phyloP scores from a whole-genome alignment of 805 yeast species.

The Kregervanrija delftensis region DNA sequence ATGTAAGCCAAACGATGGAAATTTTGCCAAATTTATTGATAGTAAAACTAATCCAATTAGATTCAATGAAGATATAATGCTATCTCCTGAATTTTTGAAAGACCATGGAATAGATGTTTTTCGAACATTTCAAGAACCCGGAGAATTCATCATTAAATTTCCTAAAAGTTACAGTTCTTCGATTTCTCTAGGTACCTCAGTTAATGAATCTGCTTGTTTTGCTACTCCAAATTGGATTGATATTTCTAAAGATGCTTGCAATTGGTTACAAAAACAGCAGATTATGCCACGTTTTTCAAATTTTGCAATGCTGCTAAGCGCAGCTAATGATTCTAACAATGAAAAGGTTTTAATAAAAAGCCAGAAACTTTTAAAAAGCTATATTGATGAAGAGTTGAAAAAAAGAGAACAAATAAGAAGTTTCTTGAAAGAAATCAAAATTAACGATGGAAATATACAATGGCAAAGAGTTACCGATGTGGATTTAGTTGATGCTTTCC shows the following conservation, averaged over 20 bases:
- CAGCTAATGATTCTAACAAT: constrained; percentile 38
- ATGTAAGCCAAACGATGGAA: constrained; percentile 23
- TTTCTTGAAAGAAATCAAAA: constrained; percentile 13
- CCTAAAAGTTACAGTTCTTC: constrained; percentile 48
- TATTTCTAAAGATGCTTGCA: constrained; percentile 39
- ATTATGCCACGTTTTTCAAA: constrained; percentile 48
- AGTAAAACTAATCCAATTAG: constrained; percentile 7
- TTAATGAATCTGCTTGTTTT: constrained; percentile 51
- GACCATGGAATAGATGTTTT: constrained; percentile 41
- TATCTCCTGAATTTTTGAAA: constrained; percentile 44
- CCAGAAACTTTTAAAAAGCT: constrained; percentile 26
- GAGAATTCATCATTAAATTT: constrained; percentile 51
- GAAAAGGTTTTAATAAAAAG: constrained; percentile 29
- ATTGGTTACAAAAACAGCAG: constrained; percentile 43
- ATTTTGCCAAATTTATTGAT: constrained; percentile 23
- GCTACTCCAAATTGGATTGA: constrained; percentile 53
- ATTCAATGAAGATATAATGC: constrained; percentile 37
- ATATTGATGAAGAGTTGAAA: constrained; percentile 37
- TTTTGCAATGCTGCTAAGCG: constrained; percentile 39
- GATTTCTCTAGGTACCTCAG: constrained; percentile 48
- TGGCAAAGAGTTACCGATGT: constrained; percentile 47
- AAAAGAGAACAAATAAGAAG: constrained; percentile 32
- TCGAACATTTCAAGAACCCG: constrained; percentile 50
- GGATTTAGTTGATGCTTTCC: constrained; percentile 42
- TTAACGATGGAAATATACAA: constrained; percentile 4